Evolutionary conservation across 1,284 basidiomycete species (phyloP), one percentile per base, ranked within the genome.

Genomic region (Ceratobasidium sp.): DNA sequence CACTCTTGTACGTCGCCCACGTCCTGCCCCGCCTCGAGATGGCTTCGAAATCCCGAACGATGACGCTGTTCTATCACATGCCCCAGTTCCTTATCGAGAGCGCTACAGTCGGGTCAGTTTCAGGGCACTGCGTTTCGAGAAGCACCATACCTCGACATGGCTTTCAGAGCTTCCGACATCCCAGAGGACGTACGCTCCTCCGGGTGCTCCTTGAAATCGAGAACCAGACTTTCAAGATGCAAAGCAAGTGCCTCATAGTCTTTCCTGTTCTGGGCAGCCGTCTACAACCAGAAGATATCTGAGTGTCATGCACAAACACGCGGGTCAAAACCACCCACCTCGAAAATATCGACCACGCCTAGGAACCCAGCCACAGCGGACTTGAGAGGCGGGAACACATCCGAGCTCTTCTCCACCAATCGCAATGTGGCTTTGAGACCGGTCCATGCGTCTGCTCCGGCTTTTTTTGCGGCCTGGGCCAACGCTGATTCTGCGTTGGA

Each of bases 201-300:
- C 32, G 41, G 11, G n/a, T 59, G 57, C 4, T 38, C 9, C n/a
- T 13, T 8, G 16, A 59, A 35, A 16, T 6, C 6, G 7, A n/a
- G 16, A 8, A 41, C 32, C n/a, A 35, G 8, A 16, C 5, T n/a
- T 21, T 35, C 32, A 11, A 59, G 26, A 16, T n/a, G 13, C 16
- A 14, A 16, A 38, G 57, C 57, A 7, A 59, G 32, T 3, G 57
- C 32, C 9, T 59, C 32, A 41, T 59, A 59, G 26, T 59, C 57
- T 21, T 59, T 35, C 7, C 26, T 3, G 41, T 59, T 26, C 57
- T 35, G 35, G 2, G 57, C 30, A 5, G 35, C 57, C 41, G 23
- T 18, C 57, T 59, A 35, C 13, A 18, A 7, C 16, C 6, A 18
- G 47, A n/a, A 44, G 18, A 44, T 18, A 44, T 9, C 9, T 44